Evolutionary conservation across 441 rosid genomes (phyloP), one percentile per base, ranked within the genome.

Genomic region (Corymbia citriodora): DNA sequence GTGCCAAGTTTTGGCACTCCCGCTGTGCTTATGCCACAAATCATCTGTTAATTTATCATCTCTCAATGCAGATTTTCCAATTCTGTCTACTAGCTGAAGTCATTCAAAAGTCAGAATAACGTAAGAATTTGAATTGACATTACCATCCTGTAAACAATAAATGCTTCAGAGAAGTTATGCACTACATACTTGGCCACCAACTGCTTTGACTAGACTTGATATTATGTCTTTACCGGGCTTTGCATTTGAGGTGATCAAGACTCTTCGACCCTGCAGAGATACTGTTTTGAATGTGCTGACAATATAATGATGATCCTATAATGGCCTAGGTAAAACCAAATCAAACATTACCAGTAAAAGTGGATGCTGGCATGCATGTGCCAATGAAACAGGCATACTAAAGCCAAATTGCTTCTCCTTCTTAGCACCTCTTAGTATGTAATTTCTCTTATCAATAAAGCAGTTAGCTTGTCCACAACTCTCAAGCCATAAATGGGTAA

Each of bases 321-420:
- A 25, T 79, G 85, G 29, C 85, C 52, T 79, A 40, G 27, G 50
- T 3, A 79, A 40, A 40, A 25, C 11, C n/a, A 21, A 36, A 33
- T 54, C 54, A 52, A 81, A 87, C 86, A 89, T 90, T 90, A 95
- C 98, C 96, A 93, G 93, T 59, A 96, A 93, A 93, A 96, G 96
- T 49, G 96, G 96, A 87, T 83, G 91, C 57, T 92, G 93, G 90
- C 89, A 94, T 29, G 97, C 97, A 55, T 90, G 94, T 74, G 93
- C 90, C 90, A 95, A 91, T 19, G 98, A 93, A 90, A 90, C 92
- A 29, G 93, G 92, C 95, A 96, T 92, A 90, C 92, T 93, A 88
- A 96, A 96, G 40, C 98, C 96, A 5, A 95, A 91, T 89, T 95
- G 95, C 90, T 93, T 95, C 88, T 94, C 96, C 94, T 89, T 95